Percentiles rank a stretch among this genome's conserved stretches.
phyloP scores from a whole-genome alignment of 352 stramenopile genomes.

The Pythium vanterpoolii region DNA sequence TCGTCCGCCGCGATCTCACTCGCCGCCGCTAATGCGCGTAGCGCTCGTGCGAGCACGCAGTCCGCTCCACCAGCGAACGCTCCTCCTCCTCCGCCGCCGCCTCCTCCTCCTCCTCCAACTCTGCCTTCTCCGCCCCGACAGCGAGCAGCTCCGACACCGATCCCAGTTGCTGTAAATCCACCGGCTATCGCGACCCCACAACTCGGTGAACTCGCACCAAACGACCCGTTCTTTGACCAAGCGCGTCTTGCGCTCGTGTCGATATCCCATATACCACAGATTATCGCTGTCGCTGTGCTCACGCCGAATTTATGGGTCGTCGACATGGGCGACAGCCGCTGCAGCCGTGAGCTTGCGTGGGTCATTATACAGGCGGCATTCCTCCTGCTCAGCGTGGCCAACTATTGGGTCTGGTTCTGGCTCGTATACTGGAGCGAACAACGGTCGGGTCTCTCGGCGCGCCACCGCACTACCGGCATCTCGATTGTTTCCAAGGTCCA shows the following conservation, averaged over 20 bases:
- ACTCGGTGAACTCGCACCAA: constrained; percentile 15
- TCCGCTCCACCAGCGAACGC: neutral
- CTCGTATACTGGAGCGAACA: constrained; percentile 20
- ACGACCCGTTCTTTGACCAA: constrained; percentile 24
- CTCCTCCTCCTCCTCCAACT: neutral
- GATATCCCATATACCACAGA: constrained; percentile 16
- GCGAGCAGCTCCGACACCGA: neutral
- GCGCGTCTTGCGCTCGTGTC: constrained; percentile 17
- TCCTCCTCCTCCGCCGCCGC: neutral
- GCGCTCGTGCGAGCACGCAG: neutral
- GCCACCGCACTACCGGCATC: constrained; percentile 9
- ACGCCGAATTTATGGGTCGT: constrained; percentile 21
- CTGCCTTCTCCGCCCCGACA: neutral
- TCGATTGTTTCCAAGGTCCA: constrained; percentile 17
- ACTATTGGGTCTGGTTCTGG: constrained; percentile 29
- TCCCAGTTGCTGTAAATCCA: neutral
- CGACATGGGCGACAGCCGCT: constrained; percentile 14
- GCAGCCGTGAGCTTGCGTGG: constrained; percentile 23
- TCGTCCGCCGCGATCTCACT: constrained; percentile 15
- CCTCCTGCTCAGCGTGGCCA: constrained; percentile 11
- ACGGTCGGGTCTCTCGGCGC: constrained; percentile 1
- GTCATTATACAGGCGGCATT: constrained; percentile 22
- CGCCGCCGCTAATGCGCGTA: constrained; percentile 7
- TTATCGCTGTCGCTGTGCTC: constrained; percentile 14
- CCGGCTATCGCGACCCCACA: constrained; percentile 12